Percentiles rank a stretch among this genome's conserved stretches.
phyloP scores from a whole-genome alignment of 805 yeast genomes.

The Candida insectorum region DNA sequence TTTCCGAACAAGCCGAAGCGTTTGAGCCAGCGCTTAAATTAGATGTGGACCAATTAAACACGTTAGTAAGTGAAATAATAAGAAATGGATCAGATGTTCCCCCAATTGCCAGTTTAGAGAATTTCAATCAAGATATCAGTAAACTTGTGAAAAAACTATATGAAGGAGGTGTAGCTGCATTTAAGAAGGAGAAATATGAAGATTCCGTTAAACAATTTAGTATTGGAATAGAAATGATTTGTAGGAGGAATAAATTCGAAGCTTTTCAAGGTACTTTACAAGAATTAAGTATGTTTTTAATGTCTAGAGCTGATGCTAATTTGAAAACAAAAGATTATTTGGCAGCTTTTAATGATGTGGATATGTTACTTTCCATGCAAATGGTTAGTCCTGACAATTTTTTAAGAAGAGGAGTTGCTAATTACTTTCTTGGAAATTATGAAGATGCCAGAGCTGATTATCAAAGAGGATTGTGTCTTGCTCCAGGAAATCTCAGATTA shows the following conservation, averaged over 20 bases:
- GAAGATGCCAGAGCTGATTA: conserved; percentile 61
- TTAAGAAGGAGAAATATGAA: conserved; percentile 50
- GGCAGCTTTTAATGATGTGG: conserved; percentile 68
- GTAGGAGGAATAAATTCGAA: conserved; percentile 70
- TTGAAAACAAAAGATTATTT: conserved; percentile 51
- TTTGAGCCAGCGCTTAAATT: conserved; percentile 27
- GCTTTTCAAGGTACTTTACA: conserved; percentile 68
- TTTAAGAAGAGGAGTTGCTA: conserved; percentile 66
- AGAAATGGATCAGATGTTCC: conserved; percentile 49
- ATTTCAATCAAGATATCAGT: conserved; percentile 53
- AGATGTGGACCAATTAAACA: conserved; percentile 44
- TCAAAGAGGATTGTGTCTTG: conserved; percentile 71
- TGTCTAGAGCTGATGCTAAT: conserved; percentile 70
- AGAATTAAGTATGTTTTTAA: conserved; percentile 62
- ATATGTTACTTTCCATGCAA: conserved; percentile 58
- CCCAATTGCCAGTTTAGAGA: conserved; percentile 50
- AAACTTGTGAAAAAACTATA: conserved; percentile 62
- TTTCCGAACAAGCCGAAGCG: conserved; percentile 16
- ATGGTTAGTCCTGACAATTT: conserved; percentile 65
- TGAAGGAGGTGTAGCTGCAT: conserved; percentile 57
- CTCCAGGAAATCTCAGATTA: conserved; percentile 49
- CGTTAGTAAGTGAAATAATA: conserved; percentile 35
- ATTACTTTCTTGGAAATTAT: conserved; percentile 57
- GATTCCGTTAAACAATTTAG: conserved; percentile 65
- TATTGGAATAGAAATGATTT: conserved; percentile 65